Evolutionary conservation across 495 filamentous ascomycete genomes (phyloP).

Genomic region (Cercophora samala): DNA sequence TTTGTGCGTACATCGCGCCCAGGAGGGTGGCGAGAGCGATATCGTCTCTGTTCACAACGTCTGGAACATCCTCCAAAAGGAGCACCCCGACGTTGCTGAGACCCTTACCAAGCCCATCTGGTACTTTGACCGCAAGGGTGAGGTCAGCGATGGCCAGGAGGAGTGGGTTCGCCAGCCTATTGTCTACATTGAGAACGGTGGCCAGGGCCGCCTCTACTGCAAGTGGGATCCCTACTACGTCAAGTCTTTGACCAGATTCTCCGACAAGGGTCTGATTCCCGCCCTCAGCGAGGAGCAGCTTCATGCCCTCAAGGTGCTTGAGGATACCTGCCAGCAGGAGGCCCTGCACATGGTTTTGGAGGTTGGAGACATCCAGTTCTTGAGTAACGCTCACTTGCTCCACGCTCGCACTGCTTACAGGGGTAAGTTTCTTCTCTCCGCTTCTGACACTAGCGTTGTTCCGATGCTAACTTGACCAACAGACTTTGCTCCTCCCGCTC

Average conservation of each 20-base stretch:
- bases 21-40: slow-evolving; percentile 82
- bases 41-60: slow-evolving; percentile 76
- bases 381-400: slow-evolving; percentile 65
- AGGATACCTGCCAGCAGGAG: slow-evolving; percentile 61
- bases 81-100: slow-evolving; percentile 75
- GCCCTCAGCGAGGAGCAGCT: slow-evolving; percentile 60
- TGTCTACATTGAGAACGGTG: slow-evolving; percentile 63
- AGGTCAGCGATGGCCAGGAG: slow-evolving; percentile 68
- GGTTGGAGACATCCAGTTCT: slow-evolving; percentile 76
- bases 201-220: slow-evolving; percentile 44
- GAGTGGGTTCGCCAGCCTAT: slow-evolving; percentile 71
- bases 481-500: slow-evolving; percentile 59
- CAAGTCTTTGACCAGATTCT: slow-evolving; percentile 63
- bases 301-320: slow-evolving; percentile 62
- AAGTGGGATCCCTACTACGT: slow-evolving; percentile 84
- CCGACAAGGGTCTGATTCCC: slow-evolving; percentile 62
- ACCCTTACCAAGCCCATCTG: slow-evolving; percentile 73
- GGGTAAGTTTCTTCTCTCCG: slow-evolving; percentile 22
- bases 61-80: slow-evolving; percentile 71
- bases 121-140: slow-evolving; percentile 95
- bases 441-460: background rate
- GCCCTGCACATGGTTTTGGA: slow-evolving; percentile 75
- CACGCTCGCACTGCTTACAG: slow-evolving; percentile 67
- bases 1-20: slow-evolving; percentile 73
- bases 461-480: slow-evolving; percentile 14